Evolutionary conservation across 257 asterid genomes (phyloP), one percentile per base, ranked within the genome.

Genomic region (Nicotiana obtusifolia): DNA sequence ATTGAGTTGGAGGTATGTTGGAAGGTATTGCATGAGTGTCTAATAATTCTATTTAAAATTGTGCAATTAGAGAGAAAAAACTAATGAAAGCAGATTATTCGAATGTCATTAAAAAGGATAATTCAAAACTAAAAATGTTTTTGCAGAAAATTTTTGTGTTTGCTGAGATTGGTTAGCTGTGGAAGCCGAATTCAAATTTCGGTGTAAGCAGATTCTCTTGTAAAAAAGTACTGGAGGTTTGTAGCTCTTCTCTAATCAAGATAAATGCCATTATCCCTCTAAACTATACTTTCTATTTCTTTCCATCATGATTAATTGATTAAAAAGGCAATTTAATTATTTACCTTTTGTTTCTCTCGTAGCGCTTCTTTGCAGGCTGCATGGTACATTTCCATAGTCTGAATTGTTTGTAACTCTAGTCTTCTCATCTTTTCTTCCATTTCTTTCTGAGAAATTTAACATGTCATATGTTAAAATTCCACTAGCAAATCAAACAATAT

Each of bases 351-450:
- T 47, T 73, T 82, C 64, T 71, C 76, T 37, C 65, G 56, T 31
- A 82, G 64, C 37, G 84, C 84, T 59, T 73, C 81, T 76, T 82
- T 82, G 62, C 84, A 82, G 73, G 84, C 84, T 37, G 54, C 76
- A 59, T 73, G 76, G 81, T 73, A 82, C 84, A 82, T 82, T 20
- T 82, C 84, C 84, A 82, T 82, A 13, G 84, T 82, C 61, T 82
- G 84, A 19, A 69, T 73, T 35, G 67, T 59, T 76, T 82, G 75
- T 5, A 71, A 66, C 53, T 82, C 81, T 76, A 82, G 62, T 73
- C 68, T 30, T 73, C 81, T 82, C 81, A 41, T 62, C 57, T 69
- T 73, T 64, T 71, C 81, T 73, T 47, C 75, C 73, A 57, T 22
- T 16, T 33, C 84, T 16, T 81, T 60, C 83, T 81, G 33, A 62